Conservation (phyloP, 225 moss, liverwort and hornwort genomes). For the Asterella californica region DNA sequence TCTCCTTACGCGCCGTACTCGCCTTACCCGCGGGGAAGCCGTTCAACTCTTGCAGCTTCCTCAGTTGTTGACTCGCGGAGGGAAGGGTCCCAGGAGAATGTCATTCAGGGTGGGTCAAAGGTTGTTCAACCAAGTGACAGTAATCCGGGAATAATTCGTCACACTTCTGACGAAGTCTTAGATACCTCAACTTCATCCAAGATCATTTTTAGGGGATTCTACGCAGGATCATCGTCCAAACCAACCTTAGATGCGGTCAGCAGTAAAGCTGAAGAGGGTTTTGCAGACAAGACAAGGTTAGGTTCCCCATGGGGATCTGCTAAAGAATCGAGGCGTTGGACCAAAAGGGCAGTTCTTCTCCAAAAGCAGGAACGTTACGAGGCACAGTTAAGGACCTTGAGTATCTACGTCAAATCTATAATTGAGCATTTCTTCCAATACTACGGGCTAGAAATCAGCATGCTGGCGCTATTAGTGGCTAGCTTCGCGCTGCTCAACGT, state of each 20-base stretch:
- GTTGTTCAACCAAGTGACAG: constrained; percentile 6
- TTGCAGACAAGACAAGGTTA: constrained; percentile 31
- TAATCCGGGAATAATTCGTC: not conserved
- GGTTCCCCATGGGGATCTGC: constrained; percentile 77
- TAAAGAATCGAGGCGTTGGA: constrained; percentile 74
- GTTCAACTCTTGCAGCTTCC: constrained; percentile 21
- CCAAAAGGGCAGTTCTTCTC: constrained; percentile 64
- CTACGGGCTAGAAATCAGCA: constrained; percentile 90
- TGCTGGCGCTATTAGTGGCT: constrained; percentile 75
- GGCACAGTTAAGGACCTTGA: constrained; percentile 82
- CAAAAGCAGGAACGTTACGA: constrained; percentile 87
- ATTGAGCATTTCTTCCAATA: constrained; percentile 79
- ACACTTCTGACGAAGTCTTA: constrained; percentile 36
- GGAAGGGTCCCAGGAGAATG: constrained; percentile 6
- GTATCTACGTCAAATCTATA: constrained; percentile 62
- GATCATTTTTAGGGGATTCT: constrained; percentile 18
- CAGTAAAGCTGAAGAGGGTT: not conserved
- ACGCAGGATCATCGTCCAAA: constrained; percentile 8
- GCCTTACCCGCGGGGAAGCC: constrained; percentile 38
- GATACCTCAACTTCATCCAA: constrained; percentile 27
- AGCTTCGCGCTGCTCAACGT: constrained; percentile 82
- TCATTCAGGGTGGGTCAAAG: not conserved
- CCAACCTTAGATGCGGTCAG: not conserved
- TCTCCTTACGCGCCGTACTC: constrained; percentile 38
- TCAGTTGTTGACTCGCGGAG: constrained; percentile 17